phyloP scores from a whole-genome alignment of 31 red algal species.

The Endocladia muricata region DNA sequence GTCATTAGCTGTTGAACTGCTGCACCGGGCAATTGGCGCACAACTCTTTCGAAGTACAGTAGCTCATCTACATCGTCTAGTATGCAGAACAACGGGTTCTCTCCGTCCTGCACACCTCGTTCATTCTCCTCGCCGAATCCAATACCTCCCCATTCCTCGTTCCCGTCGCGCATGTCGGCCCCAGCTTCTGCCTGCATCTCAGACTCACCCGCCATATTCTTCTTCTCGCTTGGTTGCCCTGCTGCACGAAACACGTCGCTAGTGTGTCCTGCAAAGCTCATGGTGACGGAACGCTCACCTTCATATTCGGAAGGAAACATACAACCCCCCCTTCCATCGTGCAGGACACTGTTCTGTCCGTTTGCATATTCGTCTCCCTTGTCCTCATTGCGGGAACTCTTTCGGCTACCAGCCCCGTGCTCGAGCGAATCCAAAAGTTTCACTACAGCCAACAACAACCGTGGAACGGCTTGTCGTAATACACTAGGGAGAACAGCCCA shows the following conservation, averaged over 20 bases:
- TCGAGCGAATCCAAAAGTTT: background rate
- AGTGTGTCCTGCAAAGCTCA: background rate
- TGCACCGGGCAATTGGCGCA: background rate
- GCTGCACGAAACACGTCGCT: background rate
- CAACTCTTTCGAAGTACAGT: conserved; percentile 17
- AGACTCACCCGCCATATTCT: no score
- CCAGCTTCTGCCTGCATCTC: no score
- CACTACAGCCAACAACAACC: background rate
- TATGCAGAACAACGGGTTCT: conserved; percentile 17
- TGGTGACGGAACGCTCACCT: background rate
- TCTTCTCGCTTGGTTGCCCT: background rate
- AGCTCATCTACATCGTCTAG: conserved; percentile 8
- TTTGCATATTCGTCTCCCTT: background rate
- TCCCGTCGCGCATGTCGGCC: no score
- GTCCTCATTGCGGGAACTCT: background rate
- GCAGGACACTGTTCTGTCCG: background rate
- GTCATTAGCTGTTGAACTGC: conserved; percentile 1
- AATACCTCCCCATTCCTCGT: no score
- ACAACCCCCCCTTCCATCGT: background rate
- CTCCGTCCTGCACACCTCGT: background rate
- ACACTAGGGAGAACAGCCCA: background rate
- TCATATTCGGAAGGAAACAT: background rate
- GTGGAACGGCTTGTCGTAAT: conserved; percentile 5
- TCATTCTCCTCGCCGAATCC: no score
- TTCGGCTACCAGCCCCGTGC: background rate